Percentiles rank a stretch among this genome's conserved stretches.
Conservation (phyloP, 2,329 filamentous ascomycete species). For the Colletotrichum chlorophyti region DNA sequence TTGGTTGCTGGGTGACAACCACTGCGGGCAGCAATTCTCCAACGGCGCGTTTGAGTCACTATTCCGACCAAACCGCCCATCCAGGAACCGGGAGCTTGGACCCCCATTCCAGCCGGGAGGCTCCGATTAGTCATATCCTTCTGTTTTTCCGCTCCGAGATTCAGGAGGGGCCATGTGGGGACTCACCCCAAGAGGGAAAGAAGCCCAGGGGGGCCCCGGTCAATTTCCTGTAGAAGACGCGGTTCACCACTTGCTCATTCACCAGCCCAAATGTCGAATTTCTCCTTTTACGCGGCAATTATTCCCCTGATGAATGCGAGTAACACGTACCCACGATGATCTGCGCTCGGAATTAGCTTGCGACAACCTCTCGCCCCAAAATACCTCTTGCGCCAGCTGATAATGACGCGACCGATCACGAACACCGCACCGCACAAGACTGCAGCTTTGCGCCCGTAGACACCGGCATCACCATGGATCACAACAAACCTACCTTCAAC, state of each 20-base stretch:
- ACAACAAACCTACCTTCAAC: slow-evolving; percentile 29
- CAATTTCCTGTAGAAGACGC: slow-evolving; percentile 16
- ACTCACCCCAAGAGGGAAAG: slow-evolving; percentile 17
- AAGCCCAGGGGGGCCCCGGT: slow-evolving; percentile 9
- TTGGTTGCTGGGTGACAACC: too few species aligned
- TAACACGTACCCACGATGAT: neutral
- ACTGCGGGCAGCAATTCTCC: too few species aligned
- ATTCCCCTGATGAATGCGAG: slow-evolving; percentile 22
- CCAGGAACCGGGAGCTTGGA: slow-evolving; percentile 1
- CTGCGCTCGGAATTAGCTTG: neutral
- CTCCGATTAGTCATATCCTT: slow-evolving; percentile 10
- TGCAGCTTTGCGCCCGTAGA: slow-evolving; percentile 22
- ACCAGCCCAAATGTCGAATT: slow-evolving; percentile 17
- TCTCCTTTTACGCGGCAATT: slow-evolving; percentile 17
- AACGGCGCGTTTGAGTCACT: too few species aligned
- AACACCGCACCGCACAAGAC: slow-evolving; percentile 17
- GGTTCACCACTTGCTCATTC: slow-evolving; percentile 17
- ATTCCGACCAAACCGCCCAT: neutral
- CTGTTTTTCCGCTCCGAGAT: slow-evolving; percentile 22
- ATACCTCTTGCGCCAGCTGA: slow-evolving; percentile 1
- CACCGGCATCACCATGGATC: slow-evolving; percentile 33
- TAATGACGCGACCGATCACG: slow-evolving; percentile 23
- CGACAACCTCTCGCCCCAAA: neutral
- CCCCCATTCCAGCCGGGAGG: neutral
- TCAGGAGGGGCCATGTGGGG: slow-evolving; percentile 20